Evolutionary conservation across 352 stramenopile genomes (phyloP).

Genomic region (Globisporangium polare): DNA sequence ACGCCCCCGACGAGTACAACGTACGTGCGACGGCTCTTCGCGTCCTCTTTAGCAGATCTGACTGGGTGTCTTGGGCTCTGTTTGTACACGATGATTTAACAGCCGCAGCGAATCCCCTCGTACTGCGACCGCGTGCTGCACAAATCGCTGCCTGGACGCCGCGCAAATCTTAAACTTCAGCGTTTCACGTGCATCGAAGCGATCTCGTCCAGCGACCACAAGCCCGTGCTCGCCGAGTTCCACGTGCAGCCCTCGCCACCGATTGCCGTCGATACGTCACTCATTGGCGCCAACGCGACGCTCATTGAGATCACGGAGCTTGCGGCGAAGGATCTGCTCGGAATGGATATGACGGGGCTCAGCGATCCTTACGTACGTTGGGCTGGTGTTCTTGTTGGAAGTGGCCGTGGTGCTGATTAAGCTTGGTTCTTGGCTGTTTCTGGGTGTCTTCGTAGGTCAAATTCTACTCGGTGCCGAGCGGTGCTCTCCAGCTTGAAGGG

Average conservation of each 20-base stretch:
- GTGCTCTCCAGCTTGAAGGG: constrained; percentile 44
- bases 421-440: constrained; percentile 2
- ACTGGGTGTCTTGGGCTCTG: neutral
- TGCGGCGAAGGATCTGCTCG: constrained; percentile 47
- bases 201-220: constrained; percentile 84
- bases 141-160: constrained; percentile 67
- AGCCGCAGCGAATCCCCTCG: constrained; percentile 74
- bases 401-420: neutral
- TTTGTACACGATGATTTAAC: neutral
- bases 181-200: constrained; percentile 54
- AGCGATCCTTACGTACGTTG: constrained; percentile 73
- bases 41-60: too few relatives aligned
- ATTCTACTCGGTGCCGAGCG: constrained; percentile 62
- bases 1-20: constrained; percentile 42
- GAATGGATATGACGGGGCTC: constrained; percentile 71
- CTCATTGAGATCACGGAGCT: constrained; percentile 63
- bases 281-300: constrained; percentile 27
- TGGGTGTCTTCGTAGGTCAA: constrained; percentile 38
- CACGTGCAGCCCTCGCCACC: constrained; percentile 31
- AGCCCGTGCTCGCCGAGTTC: constrained; percentile 67
- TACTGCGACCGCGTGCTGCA: constrained; percentile 85
- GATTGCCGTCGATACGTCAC: constrained; percentile 19
- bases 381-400: neutral
- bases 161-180: constrained; percentile 46
- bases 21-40: constrained; percentile 13